Evolutionary conservation across 495 filamentous ascomycete genomes (phyloP).

Genomic region (Aspergillus sclerotiicarbonarius): DNA sequence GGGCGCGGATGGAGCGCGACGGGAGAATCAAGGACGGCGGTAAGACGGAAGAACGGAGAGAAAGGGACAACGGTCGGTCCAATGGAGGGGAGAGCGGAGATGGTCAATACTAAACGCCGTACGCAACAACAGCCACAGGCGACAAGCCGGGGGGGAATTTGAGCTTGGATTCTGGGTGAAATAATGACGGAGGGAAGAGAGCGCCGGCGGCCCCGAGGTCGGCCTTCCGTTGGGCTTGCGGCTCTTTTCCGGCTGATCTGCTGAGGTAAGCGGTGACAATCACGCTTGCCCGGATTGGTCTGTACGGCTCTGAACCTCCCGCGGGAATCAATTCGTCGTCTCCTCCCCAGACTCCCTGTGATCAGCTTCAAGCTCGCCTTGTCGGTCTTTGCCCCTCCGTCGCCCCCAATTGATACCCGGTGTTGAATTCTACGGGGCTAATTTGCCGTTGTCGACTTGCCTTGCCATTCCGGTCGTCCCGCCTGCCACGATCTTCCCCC

Average conservation of each 20-base stretch:
- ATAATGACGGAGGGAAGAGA: neutral
- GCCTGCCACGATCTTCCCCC: constrained; percentile 13
- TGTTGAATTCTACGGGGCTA: neutral
- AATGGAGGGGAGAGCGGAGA: constrained; percentile 7
- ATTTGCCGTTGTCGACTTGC: neutral
- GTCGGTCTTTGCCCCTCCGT: neutral
- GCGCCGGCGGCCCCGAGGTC: constrained; percentile 19
- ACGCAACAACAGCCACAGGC: neutral
- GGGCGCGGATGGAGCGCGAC: neutral
- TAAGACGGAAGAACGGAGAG: constrained; percentile 20
- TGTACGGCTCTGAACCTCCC: constrained; percentile 9
- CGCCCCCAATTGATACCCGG: constrained; percentile 6
- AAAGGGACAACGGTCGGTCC: neutral
- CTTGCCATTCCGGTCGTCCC: constrained; percentile 3
- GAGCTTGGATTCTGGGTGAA: neutral
- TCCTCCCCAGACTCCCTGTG: neutral
- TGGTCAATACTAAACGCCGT: neutral
- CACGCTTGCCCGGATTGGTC: constrained; percentile 27
- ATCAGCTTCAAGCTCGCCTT: constrained; percentile 1
- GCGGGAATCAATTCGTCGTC: constrained; percentile 3
- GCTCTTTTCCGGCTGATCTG: constrained; percentile 33
- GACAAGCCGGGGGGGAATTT: neutral
- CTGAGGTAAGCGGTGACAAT: constrained; percentile 38
- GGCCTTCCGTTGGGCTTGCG: constrained; percentile 14
- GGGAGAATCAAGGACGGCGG: constrained; percentile 13